These are phyloP conservation scores for Eucalyptus pauciflora DNA, from an alignment of 345 rosid species.

Conservation along the genomic window DNA sequence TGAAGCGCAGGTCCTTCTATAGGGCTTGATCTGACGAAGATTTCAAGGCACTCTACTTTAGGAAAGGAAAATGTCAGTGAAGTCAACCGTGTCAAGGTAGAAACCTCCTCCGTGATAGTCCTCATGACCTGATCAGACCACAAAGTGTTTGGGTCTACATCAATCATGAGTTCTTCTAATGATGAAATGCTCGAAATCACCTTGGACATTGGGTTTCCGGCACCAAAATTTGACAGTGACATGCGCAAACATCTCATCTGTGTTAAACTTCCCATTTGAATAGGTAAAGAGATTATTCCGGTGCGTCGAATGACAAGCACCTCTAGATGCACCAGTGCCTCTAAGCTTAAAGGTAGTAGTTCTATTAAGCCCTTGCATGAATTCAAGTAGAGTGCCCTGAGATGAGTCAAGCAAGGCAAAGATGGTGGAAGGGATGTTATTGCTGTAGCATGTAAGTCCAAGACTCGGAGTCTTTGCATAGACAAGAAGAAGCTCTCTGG, in stretches of 20 bases:
- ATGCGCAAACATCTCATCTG: not conserved
- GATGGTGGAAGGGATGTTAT: constrained; percentile 4
- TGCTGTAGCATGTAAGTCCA: not conserved
- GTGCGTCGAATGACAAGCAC: constrained; percentile 4
- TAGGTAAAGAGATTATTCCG: not conserved
- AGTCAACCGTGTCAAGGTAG: not conserved
- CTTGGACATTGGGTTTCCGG: not conserved
- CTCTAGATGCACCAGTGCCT: not conserved
- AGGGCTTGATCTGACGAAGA: not conserved
- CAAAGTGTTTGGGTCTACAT: not conserved
- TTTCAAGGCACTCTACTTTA: not conserved
- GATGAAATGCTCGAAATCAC: not conserved
- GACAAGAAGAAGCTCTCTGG: not conserved
- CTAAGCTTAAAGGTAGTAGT: constrained; percentile 4
- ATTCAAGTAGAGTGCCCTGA: constrained; percentile 8
- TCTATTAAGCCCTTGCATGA: not conserved
- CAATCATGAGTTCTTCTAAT: not conserved
- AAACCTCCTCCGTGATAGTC: not conserved
- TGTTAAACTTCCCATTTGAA: not conserved
- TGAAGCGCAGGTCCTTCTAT: not conserved
- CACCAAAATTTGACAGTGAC: not conserved
- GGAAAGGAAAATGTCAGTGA: not conserved
- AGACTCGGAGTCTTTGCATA: constrained; percentile 8
- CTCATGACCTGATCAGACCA: not conserved
- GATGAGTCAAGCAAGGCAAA: not conserved